Conservation (phyloP, 768 basidiomycete genomes). For the Mycena epipterygia region DNA sequence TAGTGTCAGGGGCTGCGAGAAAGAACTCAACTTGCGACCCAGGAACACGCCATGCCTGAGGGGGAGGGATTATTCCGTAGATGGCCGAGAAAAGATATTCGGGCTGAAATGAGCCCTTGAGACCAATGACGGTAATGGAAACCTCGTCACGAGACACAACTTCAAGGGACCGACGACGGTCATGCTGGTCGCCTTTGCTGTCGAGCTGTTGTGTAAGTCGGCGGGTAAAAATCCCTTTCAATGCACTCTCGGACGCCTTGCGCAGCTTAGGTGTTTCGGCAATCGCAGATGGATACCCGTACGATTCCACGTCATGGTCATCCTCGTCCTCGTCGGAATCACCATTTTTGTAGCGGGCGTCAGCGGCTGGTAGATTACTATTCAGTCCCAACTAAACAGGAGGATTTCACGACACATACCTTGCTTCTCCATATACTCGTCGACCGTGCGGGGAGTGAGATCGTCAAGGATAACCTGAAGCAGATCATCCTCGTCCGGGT, state of each 20-base stretch:
- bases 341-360: not conserved
- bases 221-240: not conserved
- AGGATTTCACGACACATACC: not conserved
- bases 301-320: not conserved
- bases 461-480: slow-evolving; percentile 16
- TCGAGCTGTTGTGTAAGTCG: slow-evolving; percentile 13
- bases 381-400: too few relatives aligned
- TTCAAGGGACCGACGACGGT: not conserved
- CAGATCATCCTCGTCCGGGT: slow-evolving; percentile 1
- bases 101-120: not conserved
- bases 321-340: not conserved
- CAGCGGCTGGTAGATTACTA: not conserved
- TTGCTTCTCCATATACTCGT: slow-evolving; percentile 3
- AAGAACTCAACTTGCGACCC: slow-evolving; percentile 17
- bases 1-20: not conserved
- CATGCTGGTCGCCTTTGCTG: not conserved
- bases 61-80: slow-evolving; percentile 24
- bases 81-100: slow-evolving; percentile 21
- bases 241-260: not conserved
- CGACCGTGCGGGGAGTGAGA: not conserved
- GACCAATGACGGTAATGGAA: slow-evolving; percentile 1
- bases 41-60: slow-evolving; percentile 14
- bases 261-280: not conserved
- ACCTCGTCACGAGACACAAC: slow-evolving; percentile 16
- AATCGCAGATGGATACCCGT: not conserved